Conservation (phyloP, 345 rosid genomes). For the Barbarea vulgaris region DNA sequence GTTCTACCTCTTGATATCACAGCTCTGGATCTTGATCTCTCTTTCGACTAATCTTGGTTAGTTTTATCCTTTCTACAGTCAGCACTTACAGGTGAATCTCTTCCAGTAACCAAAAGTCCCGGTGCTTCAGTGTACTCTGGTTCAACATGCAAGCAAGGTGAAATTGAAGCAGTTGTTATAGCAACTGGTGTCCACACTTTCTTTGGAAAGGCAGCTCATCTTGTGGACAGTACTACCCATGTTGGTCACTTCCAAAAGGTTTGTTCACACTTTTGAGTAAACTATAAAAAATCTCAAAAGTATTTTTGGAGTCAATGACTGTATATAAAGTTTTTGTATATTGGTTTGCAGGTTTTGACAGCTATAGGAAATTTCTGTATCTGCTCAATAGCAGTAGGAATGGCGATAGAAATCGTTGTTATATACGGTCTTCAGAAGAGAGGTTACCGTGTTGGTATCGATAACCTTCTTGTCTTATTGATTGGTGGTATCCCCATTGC, state of each 20-base stretch:
- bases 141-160: slow-evolving; percentile 93
- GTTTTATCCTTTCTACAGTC: slow-evolving; percentile 42
- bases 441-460: slow-evolving; percentile 59
- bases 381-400: slow-evolving; percentile 85
- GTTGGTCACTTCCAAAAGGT: slow-evolving; percentile 95
- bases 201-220: slow-evolving; percentile 96
- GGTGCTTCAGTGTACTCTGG: slow-evolving; percentile 85
- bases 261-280: slow-evolving; percentile 14
- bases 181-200: slow-evolving; percentile 93
- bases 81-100: slow-evolving; percentile 62
- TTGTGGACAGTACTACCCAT: slow-evolving; percentile 81
- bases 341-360: slow-evolving; percentile 61
- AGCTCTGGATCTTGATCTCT: slow-evolving; percentile 1
- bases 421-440: slow-evolving; percentile 59
- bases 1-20: neutral
- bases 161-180: slow-evolving; percentile 86
- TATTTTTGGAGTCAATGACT: neutral
- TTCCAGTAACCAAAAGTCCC: slow-evolving; percentile 72
- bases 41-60: slow-evolving; percentile 14
- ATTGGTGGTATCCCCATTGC: slow-evolving; percentile 79
- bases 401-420: slow-evolving; percentile 66
- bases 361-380: slow-evolving; percentile 95
- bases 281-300: neutral
- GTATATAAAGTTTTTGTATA: neutral
- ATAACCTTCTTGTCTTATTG: slow-evolving; percentile 57